These are phyloP conservation scores for Avena insularis DNA, from an alignment of 176 grass and related monocot species.

Conservation along the genomic window DNA sequence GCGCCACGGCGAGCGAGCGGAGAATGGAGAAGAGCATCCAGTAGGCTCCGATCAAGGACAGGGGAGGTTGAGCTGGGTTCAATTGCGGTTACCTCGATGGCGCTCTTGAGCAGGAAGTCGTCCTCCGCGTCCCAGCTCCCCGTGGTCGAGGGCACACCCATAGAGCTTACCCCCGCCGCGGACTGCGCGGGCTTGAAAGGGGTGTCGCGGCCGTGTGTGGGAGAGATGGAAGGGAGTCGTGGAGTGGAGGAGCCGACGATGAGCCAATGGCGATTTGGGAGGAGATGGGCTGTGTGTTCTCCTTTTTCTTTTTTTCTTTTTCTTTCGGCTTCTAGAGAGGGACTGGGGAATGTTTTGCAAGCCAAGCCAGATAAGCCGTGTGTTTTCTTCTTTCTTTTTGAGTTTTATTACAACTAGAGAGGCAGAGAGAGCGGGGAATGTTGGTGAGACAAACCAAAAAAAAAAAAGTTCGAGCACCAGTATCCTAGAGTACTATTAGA, in stretches of 20 bases:
- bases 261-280: conserved; percentile 11
- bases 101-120: conserved; percentile 58
- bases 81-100: conserved; percentile 58
- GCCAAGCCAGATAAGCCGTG: not conserved
- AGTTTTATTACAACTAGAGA: too few relatives aligned
- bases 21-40: not conserved
- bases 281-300: not conserved
- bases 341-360: conserved; percentile 6
- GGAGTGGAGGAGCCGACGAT: not conserved
- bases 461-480: too few relatives aligned
- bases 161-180: not conserved
- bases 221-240: not conserved
- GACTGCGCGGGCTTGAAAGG: too few relatives aligned
- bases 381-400: not conserved
- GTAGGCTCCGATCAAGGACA: not conserved
- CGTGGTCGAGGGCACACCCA: conserved; percentile 41
- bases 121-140: conserved; percentile 54
- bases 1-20: not conserved
- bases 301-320: not conserved
- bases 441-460: too few relatives aligned
- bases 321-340: not conserved
- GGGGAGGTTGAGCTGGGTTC: not conserved
- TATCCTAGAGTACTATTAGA: too few relatives aligned
- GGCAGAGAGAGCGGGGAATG: too few relatives aligned
- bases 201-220: not conserved